Evolutionary conservation across 2,329 filamentous ascomycete genomes (phyloP), one percentile per base, ranked within the genome.

Genomic region (Calonectria pteridis): DNA sequence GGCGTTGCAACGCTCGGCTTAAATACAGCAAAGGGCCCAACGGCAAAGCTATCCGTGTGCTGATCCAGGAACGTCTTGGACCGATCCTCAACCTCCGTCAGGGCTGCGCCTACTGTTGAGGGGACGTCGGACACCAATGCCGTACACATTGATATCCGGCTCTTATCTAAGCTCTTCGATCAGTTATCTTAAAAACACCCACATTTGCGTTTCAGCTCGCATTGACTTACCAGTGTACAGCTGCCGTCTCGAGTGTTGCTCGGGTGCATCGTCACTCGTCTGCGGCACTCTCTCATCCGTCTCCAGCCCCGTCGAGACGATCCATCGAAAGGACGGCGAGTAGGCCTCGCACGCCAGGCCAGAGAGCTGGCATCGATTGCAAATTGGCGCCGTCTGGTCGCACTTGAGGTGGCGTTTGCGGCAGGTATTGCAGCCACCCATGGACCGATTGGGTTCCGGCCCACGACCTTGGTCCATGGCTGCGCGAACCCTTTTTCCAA

Each of bases 321-420:
- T 59, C 75, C 77, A 78, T 7, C 77, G 63, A 9, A 77, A 49
- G 18, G 77, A 73, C 1, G 77, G 77, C 0, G 77, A 74, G 10
- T 79, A 78, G 3, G 77, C 75, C 31, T 78, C 77, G 18, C 77
- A 78, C 0, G 20, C 51, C 33, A 79, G 28, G 0, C 77, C 77
- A 26, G 76, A 76, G 26, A 72, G 70, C 10, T 46, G 53, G 37
- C 76, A 78, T 18, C 77, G 69, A 59, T 74, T 75, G n/a, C 77
- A 78, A 28, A 69, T 55, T 1, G 77, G 77, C 1, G 71, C 28
- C 1, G 67, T 72, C 58, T 78, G 77, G 1, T 78, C 77, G 49
- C 77, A 78, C 11, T 79, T 78, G 28, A 78, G 74, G 65, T 78
- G 77, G 16, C 77, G 74, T 66, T 77, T 79, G 6, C 77, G 75